Base-by-base conservation (phyloP, 148 eudicot genomes). In the Vaccinium darrowii region DNA sequence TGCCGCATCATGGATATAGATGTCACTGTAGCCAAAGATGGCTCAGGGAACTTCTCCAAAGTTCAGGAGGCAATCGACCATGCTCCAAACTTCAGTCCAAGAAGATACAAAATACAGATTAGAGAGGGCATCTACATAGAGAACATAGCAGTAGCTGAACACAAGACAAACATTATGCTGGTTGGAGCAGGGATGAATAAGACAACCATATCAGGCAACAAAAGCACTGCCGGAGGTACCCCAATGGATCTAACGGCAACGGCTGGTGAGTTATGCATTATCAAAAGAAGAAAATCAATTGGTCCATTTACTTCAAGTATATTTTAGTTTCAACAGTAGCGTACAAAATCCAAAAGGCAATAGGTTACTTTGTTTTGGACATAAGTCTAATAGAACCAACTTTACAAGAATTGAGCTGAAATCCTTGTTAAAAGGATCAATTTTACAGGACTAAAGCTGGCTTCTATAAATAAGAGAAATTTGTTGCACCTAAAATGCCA, bases 181-280 rank as follows among this genome's bases (percentile, higher is more conserved):
- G 15, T 50, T 50, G 58, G 80, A 11, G 81, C 23, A 5, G 81
- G 81, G 8, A 78, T 51, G 62, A 39, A 52, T 5, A 78, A 52
- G 36, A 78, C 81, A 51, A 78, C 15, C 21, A 78, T 78, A 78
- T 78, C 81, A 21, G 39, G 60, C 19, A 78, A 52, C n/a, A 52
- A 8, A 30, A 78, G 62, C 47, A 33, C 1, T 4, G n/a, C 16
- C 5, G 39, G 33, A 50, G 81, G 81, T 14, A 16, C 54, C 60
- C n/a, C 2, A 23, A 51, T 8, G 7, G 52, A 51, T 78, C 19
- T n/a, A 12, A 78, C 62, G 7, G 60, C 62, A 50, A 78, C 60
- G 10, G 60, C 60, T 23, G 81, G 81, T 78, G 14, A 78, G 36
- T 78, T 52, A 5, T 60, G 21, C 25, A 21, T 9, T 25, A 21